Evolutionary conservation across 805 yeast genomes (phyloP).

Genomic region (Yamadazyma laniorum): DNA sequence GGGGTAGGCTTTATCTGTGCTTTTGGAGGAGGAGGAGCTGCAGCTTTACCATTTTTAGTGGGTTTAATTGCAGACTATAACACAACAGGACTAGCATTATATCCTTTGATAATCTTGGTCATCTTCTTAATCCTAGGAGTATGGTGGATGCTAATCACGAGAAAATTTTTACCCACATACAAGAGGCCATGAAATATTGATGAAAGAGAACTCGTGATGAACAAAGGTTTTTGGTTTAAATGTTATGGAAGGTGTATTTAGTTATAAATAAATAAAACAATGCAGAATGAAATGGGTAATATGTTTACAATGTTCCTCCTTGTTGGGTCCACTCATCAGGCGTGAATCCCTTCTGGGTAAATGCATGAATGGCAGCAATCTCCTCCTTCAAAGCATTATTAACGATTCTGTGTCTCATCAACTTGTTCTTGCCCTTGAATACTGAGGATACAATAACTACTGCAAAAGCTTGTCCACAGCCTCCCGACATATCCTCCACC

Average conservation of each 20-base stretch:
- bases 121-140: constrained; percentile 23
- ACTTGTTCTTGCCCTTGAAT: constrained; percentile 79
- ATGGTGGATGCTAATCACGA: constrained; percentile 25
- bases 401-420: constrained; percentile 84
- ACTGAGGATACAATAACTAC: constrained; percentile 74
- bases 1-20: constrained; percentile 78
- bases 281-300: not conserved
- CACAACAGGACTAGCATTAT: constrained; percentile 28
- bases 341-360: constrained; percentile 87
- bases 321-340: constrained; percentile 74
- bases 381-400: constrained; percentile 80
- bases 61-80: constrained; percentile 48
- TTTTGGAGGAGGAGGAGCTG: constrained; percentile 82
- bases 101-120: constrained; percentile 29
- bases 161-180: constrained; percentile 13
- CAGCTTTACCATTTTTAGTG: constrained; percentile 62
- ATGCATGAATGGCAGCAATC: constrained; percentile 86
- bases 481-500: constrained; percentile 80
- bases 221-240: no score
- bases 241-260: not conserved
- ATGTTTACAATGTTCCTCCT: constrained; percentile 27
- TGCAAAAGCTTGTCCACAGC: constrained; percentile 98
- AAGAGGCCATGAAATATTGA: constrained; percentile 1
- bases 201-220: no score
- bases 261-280: not conserved